Evolutionary conservation across 805 yeast species (phyloP), one percentile per base, ranked within the genome.

Genomic region (Cyberlindnera mrakii): DNA sequence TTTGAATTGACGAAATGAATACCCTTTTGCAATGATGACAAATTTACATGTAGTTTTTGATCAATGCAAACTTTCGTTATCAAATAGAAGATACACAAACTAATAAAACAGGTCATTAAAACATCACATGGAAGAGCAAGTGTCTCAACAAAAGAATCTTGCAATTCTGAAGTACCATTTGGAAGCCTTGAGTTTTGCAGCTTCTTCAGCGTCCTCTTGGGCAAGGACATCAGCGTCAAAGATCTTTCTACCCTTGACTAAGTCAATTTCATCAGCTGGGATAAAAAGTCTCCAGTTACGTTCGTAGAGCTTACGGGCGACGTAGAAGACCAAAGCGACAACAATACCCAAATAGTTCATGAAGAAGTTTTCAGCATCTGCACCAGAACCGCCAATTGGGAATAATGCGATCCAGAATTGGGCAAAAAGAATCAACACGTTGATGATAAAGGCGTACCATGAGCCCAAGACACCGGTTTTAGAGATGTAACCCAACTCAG

Each of bases 331-430:
- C 5, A 64, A 7, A 33, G 72, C 62, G 32, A 74, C 70, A 19
- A 61, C 63, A 6, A 63, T 64, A 34, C 82, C 80, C 39, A 80
- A 60, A 57, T 78, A 80, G 41, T 67, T 64, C 61, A 70, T 65
- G 69, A 80, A 79, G 62, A 80, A 80, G 41, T 59, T 61, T 29
- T 58, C 52, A 42, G 66, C 68, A 45, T 65, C 60, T 3, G 66
- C 69, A 34, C 55, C 58, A 53, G 51, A 59, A 19, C 65, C 65
- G 2, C 74, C 78, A 40, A 81, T 61, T 39, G 87, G 85, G 56
- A 69, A 78, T 40, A 80, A 60, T 8, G 85, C 82, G 39, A 80
- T 74, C 81, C 84, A 80, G 59, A 80, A 78, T 57, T 79, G 85
- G 3, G 80, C 82, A 40, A 73, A 61, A 20, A 80, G 53, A 27